Percentiles rank a stretch among this genome's conserved stretches.
Conservation (phyloP, 2,329 filamentous ascomycete species). For the Emericellopsis atlantica region DNA sequence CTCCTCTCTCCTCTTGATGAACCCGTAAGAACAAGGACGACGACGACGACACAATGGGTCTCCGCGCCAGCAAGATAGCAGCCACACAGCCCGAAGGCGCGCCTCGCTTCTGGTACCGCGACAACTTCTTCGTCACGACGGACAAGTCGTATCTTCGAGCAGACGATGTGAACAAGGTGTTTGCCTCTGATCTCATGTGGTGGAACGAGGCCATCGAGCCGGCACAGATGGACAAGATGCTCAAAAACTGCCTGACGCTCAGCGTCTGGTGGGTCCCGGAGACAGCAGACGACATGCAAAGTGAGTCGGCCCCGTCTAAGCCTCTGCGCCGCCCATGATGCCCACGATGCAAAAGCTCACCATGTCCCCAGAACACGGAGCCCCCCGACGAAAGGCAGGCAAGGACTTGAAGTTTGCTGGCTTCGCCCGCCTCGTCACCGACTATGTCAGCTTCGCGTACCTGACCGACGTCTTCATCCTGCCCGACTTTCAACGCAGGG, state of each 20-base stretch:
- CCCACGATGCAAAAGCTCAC: too few relatives aligned
- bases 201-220: constrained; percentile 44
- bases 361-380: constrained; percentile 15
- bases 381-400: constrained; percentile 15
- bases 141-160: constrained; percentile 42
- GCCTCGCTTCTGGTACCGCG: constrained; percentile 33
- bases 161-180: constrained; percentile 39
- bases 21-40: constrained; percentile 3
- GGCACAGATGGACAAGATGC: constrained; percentile 31
- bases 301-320: constrained; percentile 13
- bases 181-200: constrained; percentile 44
- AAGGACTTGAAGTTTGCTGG: constrained; percentile 22
- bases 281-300: constrained; percentile 23
- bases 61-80: neutral
- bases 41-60: neutral
- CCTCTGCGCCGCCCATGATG: too few relatives aligned
- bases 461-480: constrained; percentile 55
- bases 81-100: constrained; percentile 14
- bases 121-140: constrained; percentile 48
- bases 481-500: constrained; percentile 43
- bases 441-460: constrained; percentile 56
- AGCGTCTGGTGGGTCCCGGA: constrained; percentile 37
- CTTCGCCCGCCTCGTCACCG: constrained; percentile 49
- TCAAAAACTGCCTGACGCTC: constrained; percentile 47
- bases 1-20: neutral